These are phyloP conservation scores for Mariannaea elegans DNA, from an alignment of 2,329 filamentous ascomycete genomes.

Conservation along the genomic window DNA sequence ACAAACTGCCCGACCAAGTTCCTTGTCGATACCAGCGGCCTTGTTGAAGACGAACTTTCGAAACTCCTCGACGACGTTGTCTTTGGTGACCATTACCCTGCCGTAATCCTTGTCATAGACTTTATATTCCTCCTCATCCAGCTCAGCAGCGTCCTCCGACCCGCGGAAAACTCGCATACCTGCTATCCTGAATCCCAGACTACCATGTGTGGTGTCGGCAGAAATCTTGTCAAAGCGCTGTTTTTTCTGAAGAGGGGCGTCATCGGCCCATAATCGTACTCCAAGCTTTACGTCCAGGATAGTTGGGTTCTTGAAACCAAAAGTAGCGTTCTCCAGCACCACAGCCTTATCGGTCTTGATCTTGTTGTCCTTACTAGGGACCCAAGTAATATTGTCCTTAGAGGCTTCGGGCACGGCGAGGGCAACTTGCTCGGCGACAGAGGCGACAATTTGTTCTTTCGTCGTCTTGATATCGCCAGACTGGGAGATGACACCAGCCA, in stretches of 20 bases:
- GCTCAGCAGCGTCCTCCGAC: constrained; percentile 58
- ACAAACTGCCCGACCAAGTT: constrained; percentile 65
- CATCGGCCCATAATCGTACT: constrained; percentile 83
- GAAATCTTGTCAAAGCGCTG: constrained; percentile 68
- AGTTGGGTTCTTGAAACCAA: constrained; percentile 84
- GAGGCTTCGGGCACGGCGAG: constrained; percentile 20
- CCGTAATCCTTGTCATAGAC: constrained; percentile 73
- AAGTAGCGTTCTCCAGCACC: constrained; percentile 84
- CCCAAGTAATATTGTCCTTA: constrained; percentile 49
- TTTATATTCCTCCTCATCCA: constrained; percentile 64
- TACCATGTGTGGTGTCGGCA: constrained; percentile 66
- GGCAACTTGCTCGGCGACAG: constrained; percentile 46
- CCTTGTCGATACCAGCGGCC: constrained; percentile 65
- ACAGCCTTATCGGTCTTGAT: constrained; percentile 84
- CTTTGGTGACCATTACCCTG: constrained; percentile 58
- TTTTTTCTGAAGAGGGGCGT: constrained; percentile 68
- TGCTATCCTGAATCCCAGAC: constrained; percentile 69
- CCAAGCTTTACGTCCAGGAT: constrained; percentile 95
- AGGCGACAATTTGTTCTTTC: constrained; percentile 46
- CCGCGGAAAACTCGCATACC: constrained; percentile 73
- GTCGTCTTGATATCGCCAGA: constrained; percentile 44
- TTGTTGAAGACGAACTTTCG: constrained; percentile 67
- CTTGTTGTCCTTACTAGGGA: constrained; percentile 60
- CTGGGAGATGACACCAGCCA: constrained; percentile 54
- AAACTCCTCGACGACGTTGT: constrained; percentile 64